Conservation (phyloP, 78 protist genomes). For the Chrysochromulina parva region DNA sequence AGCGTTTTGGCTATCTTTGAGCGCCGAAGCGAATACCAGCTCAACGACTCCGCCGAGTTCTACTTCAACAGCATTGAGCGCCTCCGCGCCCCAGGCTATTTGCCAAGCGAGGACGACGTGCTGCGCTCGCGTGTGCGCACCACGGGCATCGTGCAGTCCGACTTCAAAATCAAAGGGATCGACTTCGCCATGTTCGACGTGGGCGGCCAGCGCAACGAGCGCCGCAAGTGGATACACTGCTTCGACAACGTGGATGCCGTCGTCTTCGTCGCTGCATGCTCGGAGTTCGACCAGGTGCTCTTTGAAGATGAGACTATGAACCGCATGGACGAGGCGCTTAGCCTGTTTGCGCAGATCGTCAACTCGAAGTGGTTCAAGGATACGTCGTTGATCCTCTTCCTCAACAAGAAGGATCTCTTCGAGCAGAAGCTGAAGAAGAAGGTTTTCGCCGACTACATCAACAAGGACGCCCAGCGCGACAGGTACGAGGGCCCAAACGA, state of each 20-base stretch:
- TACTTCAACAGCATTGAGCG: conserved; percentile 65
- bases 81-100: conserved; percentile 59
- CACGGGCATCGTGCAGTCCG: conserved; percentile 88
- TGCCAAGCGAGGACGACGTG: conserved; percentile 88
- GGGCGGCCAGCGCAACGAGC: conserved; percentile 92
- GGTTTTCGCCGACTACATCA: not conserved
- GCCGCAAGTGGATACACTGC: conserved; percentile 95
- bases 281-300: conserved; percentile 83
- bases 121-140: conserved; percentile 89
- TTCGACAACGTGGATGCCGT: conserved; percentile 92
- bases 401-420: conserved; percentile 77
- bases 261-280: conserved; percentile 83
- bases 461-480: not conserved
- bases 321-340: conserved; percentile 89
- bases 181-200: conserved; percentile 85
- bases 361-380: conserved; percentile 86
- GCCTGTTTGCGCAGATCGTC: conserved; percentile 85
- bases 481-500: not conserved
- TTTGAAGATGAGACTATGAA: conserved; percentile 66
- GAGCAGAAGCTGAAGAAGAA: conserved; percentile 22
- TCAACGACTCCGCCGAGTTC: conserved; percentile 27
- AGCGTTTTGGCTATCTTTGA: conserved; percentile 68
- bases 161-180: conserved; percentile 63
- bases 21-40: conserved; percentile 50
- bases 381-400: conserved; percentile 92